Conservation (phyloP, 2,329 filamentous ascomycete species). For the Sarocladium strictum region DNA sequence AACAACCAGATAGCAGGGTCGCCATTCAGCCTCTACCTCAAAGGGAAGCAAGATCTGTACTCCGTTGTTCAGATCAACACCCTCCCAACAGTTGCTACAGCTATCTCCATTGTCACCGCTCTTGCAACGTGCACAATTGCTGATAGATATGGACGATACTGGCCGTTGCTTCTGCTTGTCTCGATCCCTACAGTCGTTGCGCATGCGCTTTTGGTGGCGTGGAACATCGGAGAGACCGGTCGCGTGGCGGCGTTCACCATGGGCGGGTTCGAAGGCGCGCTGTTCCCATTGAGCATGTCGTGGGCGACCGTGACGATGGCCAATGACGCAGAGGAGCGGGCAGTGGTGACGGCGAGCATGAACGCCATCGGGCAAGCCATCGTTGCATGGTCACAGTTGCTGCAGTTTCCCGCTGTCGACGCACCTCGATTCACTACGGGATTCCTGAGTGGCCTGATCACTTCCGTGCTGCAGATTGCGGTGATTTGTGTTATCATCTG, state of each 20-base stretch:
- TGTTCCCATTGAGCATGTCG: constrained; percentile 29
- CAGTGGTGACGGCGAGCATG: constrained; percentile 35
- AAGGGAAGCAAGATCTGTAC: constrained; percentile 29
- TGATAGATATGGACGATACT: constrained; percentile 28
- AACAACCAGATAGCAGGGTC: constrained; percentile 26
- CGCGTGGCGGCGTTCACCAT: constrained; percentile 31
- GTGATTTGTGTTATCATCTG: constrained; percentile 19
- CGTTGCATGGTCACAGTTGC: constrained; percentile 31
- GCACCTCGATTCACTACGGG: constrained; percentile 27
- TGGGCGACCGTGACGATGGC: constrained; percentile 33
- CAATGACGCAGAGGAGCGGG: constrained; percentile 33
- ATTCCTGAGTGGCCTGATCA: constrained; percentile 24
- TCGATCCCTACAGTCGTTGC: constrained; percentile 28
- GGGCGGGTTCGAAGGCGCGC: constrained; percentile 29
- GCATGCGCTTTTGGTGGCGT: constrained; percentile 26
- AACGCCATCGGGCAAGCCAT: constrained; percentile 37
- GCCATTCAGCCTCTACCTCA: constrained; percentile 35
- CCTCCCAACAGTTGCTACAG: constrained; percentile 32
- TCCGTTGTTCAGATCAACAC: constrained; percentile 35
- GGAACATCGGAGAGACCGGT: constrained; percentile 30
- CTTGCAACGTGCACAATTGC: constrained; percentile 25
- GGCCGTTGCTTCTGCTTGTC: constrained; percentile 24
- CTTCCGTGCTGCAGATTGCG: constrained; percentile 25
- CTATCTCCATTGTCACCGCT: constrained; percentile 30
- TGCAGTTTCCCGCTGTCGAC: constrained; percentile 29